Evolutionary conservation across 768 basidiomycete species (phyloP).

Genomic region (Macrolepiota albuminosa): DNA sequence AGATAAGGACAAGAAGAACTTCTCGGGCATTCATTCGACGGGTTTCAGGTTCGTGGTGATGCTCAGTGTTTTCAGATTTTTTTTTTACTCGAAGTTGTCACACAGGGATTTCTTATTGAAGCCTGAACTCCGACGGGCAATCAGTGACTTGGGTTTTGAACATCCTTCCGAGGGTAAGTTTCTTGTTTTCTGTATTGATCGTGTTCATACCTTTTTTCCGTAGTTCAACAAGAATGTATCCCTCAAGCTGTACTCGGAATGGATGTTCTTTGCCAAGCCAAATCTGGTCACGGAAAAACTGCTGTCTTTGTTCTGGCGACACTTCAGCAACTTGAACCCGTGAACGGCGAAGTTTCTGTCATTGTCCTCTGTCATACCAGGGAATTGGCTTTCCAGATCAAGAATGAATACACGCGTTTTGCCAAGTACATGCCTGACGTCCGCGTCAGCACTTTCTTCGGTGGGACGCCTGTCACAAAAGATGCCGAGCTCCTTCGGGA

Average conservation of each 20-base stretch:
- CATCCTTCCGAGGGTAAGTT: constrained; percentile 95
- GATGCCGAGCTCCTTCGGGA: constrained; percentile 92
- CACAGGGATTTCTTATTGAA: constrained; percentile 94
- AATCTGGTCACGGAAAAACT: constrained; percentile 98
- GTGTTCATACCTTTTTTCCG: background rate
- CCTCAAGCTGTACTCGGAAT: constrained; percentile 99
- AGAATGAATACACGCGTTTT: constrained; percentile 99
- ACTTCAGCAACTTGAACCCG: constrained; percentile 96
- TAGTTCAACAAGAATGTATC: constrained; percentile 99
- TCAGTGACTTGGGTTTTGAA: constrained; percentile 99
- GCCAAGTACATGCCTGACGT: constrained; percentile 99
- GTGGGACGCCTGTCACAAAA: constrained; percentile 91
- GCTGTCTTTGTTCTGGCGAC: constrained; percentile 98
- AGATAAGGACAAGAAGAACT: constrained; percentile 94
- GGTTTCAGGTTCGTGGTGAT: constrained; percentile 77
- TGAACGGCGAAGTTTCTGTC: constrained; percentile 96
- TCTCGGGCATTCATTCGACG: constrained; percentile 99
- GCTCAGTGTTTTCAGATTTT: background rate
- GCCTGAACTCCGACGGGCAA: constrained; percentile 93
- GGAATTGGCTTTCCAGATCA: constrained; percentile 99
- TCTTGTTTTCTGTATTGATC: background rate
- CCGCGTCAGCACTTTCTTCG: constrained; percentile 96
- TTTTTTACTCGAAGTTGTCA: constrained; percentile 13
- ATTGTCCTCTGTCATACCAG: constrained; percentile 98
- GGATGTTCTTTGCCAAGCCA: constrained; percentile 99